phyloP scores from a whole-genome alignment of 306 rosid species.

The Quillaja saponaria region DNA sequence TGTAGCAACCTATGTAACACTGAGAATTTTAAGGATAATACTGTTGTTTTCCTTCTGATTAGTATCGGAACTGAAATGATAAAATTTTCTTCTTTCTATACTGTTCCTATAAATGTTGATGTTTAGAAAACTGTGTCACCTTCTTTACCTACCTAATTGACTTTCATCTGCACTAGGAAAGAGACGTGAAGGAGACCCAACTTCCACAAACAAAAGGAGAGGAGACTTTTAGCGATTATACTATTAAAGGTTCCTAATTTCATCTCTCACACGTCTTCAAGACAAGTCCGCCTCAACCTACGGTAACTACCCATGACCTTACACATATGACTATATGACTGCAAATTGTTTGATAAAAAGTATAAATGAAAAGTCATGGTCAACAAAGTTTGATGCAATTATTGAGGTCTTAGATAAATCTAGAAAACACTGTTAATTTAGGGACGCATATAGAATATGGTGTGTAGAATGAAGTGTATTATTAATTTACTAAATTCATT shows the following conservation, averaged over 20 bases:
- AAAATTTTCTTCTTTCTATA: too few species aligned
- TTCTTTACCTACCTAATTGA: constrained; percentile 41
- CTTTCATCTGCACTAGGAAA: constrained; percentile 31
- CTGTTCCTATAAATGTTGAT: too few species aligned
- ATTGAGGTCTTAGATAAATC: constrained; percentile 29
- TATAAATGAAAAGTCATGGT: constrained; percentile 6
- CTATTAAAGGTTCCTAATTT: constrained; percentile 6
- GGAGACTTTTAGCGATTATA: too few species aligned
- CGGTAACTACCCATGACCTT: not conserved
- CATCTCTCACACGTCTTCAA: not conserved
- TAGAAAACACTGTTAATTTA: constrained; percentile 29
- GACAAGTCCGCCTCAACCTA: constrained; percentile 18
- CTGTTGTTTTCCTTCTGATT: not conserved
- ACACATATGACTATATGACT: constrained; percentile 21
- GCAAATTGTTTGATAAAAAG: constrained; percentile 26
- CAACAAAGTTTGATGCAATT: constrained; percentile 22
- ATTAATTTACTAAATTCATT: constrained; percentile 28
- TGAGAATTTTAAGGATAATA: not conserved
- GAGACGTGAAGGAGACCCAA: constrained; percentile 14
- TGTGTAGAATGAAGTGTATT: constrained; percentile 27
- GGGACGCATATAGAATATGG: too few species aligned
- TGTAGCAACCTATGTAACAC: constrained; percentile 7
- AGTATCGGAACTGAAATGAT: not conserved
- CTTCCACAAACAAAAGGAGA: too few species aligned
- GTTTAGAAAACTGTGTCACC: too few species aligned